phyloP scores from a whole-genome alignment of 768 basidiomycete genomes.

The Mrakia blollopis region DNA sequence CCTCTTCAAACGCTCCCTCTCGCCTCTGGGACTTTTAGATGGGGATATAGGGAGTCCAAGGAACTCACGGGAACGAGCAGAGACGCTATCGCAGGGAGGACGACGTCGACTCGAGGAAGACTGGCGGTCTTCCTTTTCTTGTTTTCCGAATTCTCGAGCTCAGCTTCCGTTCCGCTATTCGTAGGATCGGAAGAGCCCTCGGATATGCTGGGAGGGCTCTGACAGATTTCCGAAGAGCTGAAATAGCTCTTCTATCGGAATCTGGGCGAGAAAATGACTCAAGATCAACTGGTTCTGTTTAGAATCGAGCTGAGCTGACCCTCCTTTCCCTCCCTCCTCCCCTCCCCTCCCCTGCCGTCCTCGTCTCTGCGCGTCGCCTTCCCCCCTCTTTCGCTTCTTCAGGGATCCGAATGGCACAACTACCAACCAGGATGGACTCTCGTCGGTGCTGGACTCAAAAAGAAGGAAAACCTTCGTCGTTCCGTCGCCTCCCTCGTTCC shows the following conservation, averaged over 20 bases:
- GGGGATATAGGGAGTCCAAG: no score
- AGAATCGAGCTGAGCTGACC: constrained; percentile 33
- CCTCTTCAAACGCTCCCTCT: background rate
- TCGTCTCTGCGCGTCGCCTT: background rate
- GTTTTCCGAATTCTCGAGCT: background rate
- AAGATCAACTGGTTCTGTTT: background rate
- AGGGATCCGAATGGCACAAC: constrained; percentile 32
- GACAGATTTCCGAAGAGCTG: background rate
- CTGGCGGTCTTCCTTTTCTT: background rate
- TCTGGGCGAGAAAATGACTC: background rate
- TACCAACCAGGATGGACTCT: constrained; percentile 90
- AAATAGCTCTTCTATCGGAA: background rate
- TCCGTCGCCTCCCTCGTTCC: constrained; percentile 70
- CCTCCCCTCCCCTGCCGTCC: background rate
- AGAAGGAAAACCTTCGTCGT: constrained; percentile 59
- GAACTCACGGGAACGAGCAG: background rate
- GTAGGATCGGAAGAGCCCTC: background rate
- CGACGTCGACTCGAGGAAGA: background rate
- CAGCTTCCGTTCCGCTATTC: background rate
- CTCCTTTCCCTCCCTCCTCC: background rate
- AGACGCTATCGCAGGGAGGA: background rate
- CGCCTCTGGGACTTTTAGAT: no score
- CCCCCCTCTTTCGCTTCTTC: constrained; percentile 22
- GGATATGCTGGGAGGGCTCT: background rate
- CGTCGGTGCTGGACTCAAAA: constrained; percentile 77